phyloP scores from a whole-genome alignment of 2,329 filamentous ascomycete genomes.

The Chaetomiaceae sp. region DNA sequence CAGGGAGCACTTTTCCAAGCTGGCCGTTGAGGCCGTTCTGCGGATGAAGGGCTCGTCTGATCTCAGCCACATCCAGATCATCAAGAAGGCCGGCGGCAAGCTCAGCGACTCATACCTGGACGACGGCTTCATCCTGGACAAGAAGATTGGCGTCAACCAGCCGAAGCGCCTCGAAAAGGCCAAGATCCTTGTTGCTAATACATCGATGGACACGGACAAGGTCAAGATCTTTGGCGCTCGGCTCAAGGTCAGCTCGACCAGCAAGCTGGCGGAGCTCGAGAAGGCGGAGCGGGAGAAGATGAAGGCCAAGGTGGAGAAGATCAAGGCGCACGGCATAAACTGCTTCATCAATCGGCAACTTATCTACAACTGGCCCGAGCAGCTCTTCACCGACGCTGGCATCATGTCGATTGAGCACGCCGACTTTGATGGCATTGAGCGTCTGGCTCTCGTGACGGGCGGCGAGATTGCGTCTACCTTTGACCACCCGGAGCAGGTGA shows the following conservation, averaged over 20 bases:
- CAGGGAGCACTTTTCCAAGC: constrained; percentile 80
- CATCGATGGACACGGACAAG: constrained; percentile 99
- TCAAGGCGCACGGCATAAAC: constrained; percentile 98
- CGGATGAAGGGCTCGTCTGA: constrained; percentile 87
- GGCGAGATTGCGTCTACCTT: constrained; percentile 98
- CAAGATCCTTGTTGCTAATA: constrained; percentile 97
- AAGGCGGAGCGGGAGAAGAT: constrained; percentile 99
- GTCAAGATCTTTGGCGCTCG: constrained; percentile 98
- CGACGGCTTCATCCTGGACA: constrained; percentile 97
- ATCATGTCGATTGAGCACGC: constrained; percentile 99
- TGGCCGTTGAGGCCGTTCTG: constrained; percentile 88
- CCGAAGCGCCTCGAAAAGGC: constrained; percentile 96
- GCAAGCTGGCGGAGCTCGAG: constrained; percentile 95
- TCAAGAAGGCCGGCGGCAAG: constrained; percentile 98
- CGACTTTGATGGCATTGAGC: constrained; percentile 97
- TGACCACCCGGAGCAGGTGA: constrained; percentile 94
- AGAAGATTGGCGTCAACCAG: constrained; percentile 98
- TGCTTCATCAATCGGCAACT: constrained; percentile 99
- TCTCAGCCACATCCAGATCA: constrained; percentile 96
- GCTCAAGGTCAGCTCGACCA: constrained; percentile 93
- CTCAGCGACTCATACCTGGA: constrained; percentile 96
- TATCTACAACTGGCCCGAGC: constrained; percentile 99
- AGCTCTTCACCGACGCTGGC: constrained; percentile 94
- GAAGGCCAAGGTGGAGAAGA: constrained; percentile 98
- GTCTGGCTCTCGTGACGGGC: constrained; percentile 88